phyloP scores from a whole-genome alignment of 2,329 filamentous ascomycete genomes.

The Colletotrichum brevisporum region DNA sequence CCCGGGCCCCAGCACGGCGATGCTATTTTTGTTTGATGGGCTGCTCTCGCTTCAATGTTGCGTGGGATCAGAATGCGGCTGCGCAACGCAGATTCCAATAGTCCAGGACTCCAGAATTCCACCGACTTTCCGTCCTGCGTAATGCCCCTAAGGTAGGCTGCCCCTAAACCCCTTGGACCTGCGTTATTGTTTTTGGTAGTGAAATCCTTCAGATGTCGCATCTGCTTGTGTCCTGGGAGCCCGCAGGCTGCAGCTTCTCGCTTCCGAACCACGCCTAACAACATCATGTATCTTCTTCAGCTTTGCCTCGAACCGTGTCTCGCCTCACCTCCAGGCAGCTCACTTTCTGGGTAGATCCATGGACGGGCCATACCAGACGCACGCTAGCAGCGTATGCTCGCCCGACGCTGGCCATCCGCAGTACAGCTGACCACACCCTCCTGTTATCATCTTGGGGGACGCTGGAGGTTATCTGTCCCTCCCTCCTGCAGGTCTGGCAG shows the following conservation, averaged over 20 bases:
- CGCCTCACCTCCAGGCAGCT: conserved; percentile 8
- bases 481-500: conserved; percentile 34
- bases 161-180: no score
- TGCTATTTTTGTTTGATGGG: conserved; percentile 27
- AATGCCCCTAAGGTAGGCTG: no score
- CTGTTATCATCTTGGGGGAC: no score
- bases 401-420: background rate
- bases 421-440: conserved; percentile 18
- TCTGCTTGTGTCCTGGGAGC: background rate
- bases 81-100: conserved; percentile 8
- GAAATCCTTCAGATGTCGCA: background rate
- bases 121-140: no score
- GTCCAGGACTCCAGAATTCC: no score
- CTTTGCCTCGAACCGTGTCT: conserved; percentile 15
- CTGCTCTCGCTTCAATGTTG: background rate
- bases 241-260: no score
- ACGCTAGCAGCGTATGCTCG: no score
- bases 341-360: background rate
- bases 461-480: background rate
- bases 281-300: conserved; percentile 4
- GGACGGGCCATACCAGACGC: background rate
- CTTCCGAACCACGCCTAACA: conserved; percentile 2
- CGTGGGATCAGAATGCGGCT: conserved; percentile 13
- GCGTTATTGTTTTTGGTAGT: no score
- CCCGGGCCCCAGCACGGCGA: background rate